Evolutionary conservation across 768 basidiomycete species (phyloP).

Genomic region (Mycena amicta): DNA sequence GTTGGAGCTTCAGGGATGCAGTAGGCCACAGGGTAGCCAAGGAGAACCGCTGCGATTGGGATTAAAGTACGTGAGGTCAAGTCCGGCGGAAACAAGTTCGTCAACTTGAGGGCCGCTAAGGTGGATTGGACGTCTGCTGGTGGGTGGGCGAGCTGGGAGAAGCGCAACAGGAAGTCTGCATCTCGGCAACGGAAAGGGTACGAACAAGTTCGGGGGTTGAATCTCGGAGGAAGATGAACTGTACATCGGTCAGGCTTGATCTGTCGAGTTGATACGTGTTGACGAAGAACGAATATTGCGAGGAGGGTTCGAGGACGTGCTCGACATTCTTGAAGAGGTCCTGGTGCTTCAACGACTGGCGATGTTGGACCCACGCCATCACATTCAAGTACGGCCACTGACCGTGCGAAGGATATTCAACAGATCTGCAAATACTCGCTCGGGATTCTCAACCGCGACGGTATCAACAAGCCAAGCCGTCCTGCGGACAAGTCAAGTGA

Average conservation of each 20-base stretch:
- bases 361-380: too few species aligned
- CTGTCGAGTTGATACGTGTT: conserved; percentile 33
- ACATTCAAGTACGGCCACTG: conserved; percentile 7
- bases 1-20: conserved; percentile 30
- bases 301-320: conserved; percentile 47
- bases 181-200: not conserved
- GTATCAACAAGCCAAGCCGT: conserved; percentile 56
- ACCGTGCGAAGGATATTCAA: conserved; percentile 44
- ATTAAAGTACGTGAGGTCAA: conserved; percentile 36
- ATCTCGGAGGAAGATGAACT: conserved; percentile 18
- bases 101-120: conserved; percentile 6
- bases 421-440: conserved; percentile 36
- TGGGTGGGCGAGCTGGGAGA: conserved; percentile 23
- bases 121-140: conserved; percentile 16
- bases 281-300: conserved; percentile 59
- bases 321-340: conserved; percentile 49
- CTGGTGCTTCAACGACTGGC: too few species aligned
- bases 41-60: conserved; percentile 58
- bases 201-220: conserved; percentile 18
- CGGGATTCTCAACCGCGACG: conserved; percentile 38
- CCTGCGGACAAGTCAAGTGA: conserved; percentile 27
- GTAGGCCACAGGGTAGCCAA: conserved; percentile 65
- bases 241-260: not conserved
- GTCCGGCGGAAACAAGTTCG: conserved; percentile 32
- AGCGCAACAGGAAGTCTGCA: not conserved